Conservation (phyloP, 352 stramenopile species). For the Globisporangium yorkense region DNA sequence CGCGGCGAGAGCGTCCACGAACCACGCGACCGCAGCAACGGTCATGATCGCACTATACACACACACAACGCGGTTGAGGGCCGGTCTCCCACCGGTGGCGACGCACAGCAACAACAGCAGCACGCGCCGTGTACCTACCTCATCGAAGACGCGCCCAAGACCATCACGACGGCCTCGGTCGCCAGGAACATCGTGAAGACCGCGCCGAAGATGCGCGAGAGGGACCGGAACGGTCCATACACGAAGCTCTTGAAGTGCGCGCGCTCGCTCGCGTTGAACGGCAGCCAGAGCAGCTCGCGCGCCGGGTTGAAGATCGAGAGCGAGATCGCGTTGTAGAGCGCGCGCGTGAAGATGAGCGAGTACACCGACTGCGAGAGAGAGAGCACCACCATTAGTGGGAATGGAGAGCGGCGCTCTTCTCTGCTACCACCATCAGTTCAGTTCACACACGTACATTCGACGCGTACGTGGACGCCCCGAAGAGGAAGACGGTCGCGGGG, state of each 20-base stretch:
- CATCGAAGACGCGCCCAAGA: slow-evolving; percentile 45
- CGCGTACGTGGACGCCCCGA: slow-evolving; percentile 52
- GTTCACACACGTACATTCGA: slow-evolving; percentile 32
- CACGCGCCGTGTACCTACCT: slow-evolving; percentile 27
- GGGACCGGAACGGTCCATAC: slow-evolving; percentile 67
- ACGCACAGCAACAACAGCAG: neutral
- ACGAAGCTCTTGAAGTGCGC: slow-evolving; percentile 79
- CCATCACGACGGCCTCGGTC: slow-evolving; percentile 26
- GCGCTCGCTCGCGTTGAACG: slow-evolving; percentile 66
- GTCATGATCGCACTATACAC: slow-evolving; percentile 56
- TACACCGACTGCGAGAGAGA: slow-evolving; percentile 31
- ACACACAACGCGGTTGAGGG: neutral
- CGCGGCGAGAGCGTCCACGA: slow-evolving; percentile 63
- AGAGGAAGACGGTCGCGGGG: slow-evolving; percentile 64
- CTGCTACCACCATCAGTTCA: too few relatives aligned
- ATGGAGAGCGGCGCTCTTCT: too few relatives aligned
- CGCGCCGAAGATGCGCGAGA: slow-evolving; percentile 71
- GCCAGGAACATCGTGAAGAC: slow-evolving; percentile 71
- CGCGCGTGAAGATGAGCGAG: slow-evolving; percentile 57
- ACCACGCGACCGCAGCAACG: slow-evolving; percentile 48
- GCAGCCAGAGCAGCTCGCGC: slow-evolving; percentile 81
- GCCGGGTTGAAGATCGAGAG: slow-evolving; percentile 81
- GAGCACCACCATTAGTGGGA: neutral
- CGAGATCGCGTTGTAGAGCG: slow-evolving; percentile 77
- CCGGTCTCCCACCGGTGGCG: neutral